These are phyloP conservation scores for Coemansia sp. DNA, from an alignment of 192 early-diverging fungal genomes.

Conservation along the genomic window DNA sequence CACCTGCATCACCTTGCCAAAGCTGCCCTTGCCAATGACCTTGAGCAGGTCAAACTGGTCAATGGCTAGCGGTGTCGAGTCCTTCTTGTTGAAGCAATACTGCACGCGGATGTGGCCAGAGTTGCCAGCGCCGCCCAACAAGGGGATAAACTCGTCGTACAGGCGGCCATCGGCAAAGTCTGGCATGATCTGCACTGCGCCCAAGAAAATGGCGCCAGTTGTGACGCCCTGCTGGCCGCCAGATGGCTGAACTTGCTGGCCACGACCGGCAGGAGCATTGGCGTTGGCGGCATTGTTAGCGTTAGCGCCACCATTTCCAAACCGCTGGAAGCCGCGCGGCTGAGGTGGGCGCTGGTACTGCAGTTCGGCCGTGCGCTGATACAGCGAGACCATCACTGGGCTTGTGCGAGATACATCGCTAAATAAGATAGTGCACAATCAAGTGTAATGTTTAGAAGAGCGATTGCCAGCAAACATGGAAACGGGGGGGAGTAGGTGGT, in stretches of 20 bases:
- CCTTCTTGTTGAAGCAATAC: slow-evolving; percentile 70
- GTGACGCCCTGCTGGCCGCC: slow-evolving; percentile 42
- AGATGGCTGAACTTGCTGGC: slow-evolving; percentile 34
- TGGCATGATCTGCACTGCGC: slow-evolving; percentile 55
- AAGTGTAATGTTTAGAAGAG: neutral
- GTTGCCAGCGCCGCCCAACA: slow-evolving; percentile 61
- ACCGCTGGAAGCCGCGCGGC: slow-evolving; percentile 55
- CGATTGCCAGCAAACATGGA: slow-evolving; percentile 7
- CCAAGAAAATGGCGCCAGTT: slow-evolving; percentile 56
- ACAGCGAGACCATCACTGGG: slow-evolving; percentile 58
- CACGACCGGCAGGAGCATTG: slow-evolving; percentile 24
- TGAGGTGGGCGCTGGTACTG: slow-evolving; percentile 52
- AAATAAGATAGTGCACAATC: neutral
- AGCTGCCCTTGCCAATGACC: slow-evolving; percentile 96
- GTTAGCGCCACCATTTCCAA: slow-evolving; percentile 34
- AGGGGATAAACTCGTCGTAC: slow-evolving; percentile 67
- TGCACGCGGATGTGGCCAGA: slow-evolving; percentile 75
- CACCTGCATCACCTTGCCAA: slow-evolving; percentile 97
- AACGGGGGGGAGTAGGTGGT: neutral
- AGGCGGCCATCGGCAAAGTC: slow-evolving; percentile 61
- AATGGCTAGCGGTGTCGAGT: slow-evolving; percentile 73
- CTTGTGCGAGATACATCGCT: slow-evolving; percentile 56
- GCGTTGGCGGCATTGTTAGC: slow-evolving; percentile 12
- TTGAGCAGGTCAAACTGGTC: slow-evolving; percentile 94
- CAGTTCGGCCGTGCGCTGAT: slow-evolving; percentile 58